Evolutionary conservation across 352 stramenopile species (phyloP), one percentile per base, ranked within the genome.

Genomic region (Halophytophthora polymorphica): DNA sequence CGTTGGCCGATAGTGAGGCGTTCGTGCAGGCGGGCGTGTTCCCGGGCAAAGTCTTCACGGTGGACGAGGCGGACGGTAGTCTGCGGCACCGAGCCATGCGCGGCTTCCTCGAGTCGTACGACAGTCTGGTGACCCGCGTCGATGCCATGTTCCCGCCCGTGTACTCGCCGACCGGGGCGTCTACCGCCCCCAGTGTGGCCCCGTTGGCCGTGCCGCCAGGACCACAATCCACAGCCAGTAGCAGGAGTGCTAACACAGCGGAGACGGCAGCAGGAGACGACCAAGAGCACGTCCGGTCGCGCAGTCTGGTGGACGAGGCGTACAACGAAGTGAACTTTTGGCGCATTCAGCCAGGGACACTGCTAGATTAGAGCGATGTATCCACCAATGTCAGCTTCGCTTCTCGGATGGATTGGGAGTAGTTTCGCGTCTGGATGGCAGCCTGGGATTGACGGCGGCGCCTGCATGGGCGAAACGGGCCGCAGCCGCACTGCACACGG

Each of bases 241-340:
- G 47, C 11, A 14, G 51, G 8, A 59, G 50, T 45, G 47, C 46
- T 34, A 54, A 18, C 18, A 57, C 50, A 35, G 10, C 23, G 7
- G 15, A 1, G 3, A 61, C 50, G 22, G 36, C 53, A n/a, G n/a
- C 49, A 6, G 49, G 59, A n/a, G 43, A 59, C n/a, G 39, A 69
- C 2, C 67, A 88, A 11, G 60, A 77, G 33, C 53, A 84, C 19
- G 61, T 83, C 8, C 68, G 66, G 12, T 70, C 77, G 36, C 69
- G 76, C 22, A 83, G 61, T 41, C 65, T 90, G 58, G 66, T 61
- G 10, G 83, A 94, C 48, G 83, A 94, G 49, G 82, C 81, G 18
- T 94, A 86, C 67, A 94, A 94, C 55, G 83, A 94, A 50, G 60
- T 90, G 23, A 94, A 94, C 56, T 94, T 90, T 38, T 94, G 83